phyloP scores from a whole-genome alignment of 1,139 yeast genomes.

The Blastobotrys buckinghamii region DNA sequence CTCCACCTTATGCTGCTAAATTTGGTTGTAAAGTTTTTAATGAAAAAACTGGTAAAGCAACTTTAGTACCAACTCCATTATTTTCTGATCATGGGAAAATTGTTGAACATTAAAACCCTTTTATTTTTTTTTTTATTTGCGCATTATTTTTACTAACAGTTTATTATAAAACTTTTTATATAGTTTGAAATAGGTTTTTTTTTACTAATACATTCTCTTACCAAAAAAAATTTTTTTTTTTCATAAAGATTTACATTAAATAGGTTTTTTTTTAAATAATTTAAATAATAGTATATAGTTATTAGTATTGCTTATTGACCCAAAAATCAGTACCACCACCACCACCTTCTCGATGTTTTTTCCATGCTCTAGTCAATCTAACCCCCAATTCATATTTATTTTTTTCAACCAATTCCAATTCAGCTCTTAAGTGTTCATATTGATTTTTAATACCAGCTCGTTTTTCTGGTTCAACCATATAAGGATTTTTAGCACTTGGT shows the following conservation, averaged over 20 bases:
- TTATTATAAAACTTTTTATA: neutral
- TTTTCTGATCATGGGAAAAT: slow-evolving; percentile 55
- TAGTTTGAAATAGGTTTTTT: neutral
- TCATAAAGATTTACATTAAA: neutral
- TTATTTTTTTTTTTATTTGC: neutral
- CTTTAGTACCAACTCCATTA: slow-evolving; percentile 53
- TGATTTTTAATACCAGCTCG: slow-evolving; percentile 16
- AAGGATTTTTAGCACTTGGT: slow-evolving; percentile 12
- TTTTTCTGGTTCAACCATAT: slow-evolving; percentile 15
- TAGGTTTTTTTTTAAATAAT: slow-evolving; percentile 3
- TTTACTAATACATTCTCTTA: no score
- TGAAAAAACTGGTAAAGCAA: slow-evolving; percentile 45
- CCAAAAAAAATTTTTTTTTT: neutral
- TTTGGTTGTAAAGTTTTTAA: slow-evolving; percentile 62
- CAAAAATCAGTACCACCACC: slow-evolving; percentile 25
- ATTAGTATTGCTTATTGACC: slow-evolving; percentile 15
- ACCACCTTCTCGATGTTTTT: slow-evolving; percentile 19
- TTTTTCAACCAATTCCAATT: slow-evolving; percentile 24
- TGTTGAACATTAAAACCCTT: no score
- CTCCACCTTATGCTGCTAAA: slow-evolving; percentile 71
- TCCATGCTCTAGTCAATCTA: slow-evolving; percentile 24
- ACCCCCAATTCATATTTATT: slow-evolving; percentile 26
- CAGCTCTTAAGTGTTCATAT: slow-evolving; percentile 13
- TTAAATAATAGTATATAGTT: neutral
- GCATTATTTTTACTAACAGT: neutral